Evolutionary conservation across 2,329 filamentous ascomycete species (phyloP).

Genomic region (Colletotrichum simmondsii): DNA sequence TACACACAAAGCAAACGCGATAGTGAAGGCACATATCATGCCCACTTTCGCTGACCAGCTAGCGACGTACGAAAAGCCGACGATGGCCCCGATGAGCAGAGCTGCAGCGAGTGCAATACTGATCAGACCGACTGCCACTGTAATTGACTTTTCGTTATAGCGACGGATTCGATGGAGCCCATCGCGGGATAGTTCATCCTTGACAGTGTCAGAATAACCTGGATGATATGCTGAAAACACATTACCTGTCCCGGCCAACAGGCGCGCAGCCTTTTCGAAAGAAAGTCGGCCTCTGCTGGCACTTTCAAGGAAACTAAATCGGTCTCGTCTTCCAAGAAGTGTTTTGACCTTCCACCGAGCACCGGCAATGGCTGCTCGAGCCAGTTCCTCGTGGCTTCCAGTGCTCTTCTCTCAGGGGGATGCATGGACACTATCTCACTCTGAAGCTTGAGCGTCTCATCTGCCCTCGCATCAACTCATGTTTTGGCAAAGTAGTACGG

Average conservation of each 20-base stretch:
- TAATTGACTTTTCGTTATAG: neutral
- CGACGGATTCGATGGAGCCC: neutral
- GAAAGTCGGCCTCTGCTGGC: neutral
- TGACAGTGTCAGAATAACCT: neutral
- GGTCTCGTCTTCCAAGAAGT: neutral
- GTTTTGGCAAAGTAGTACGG: too few species aligned
- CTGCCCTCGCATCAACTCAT: neutral
- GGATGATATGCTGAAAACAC: neutral
- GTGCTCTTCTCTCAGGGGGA: neutral
- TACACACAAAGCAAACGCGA: slow-evolving; percentile 15
- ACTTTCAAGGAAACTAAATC: neutral
- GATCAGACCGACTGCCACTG: neutral
- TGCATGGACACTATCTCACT: neutral
- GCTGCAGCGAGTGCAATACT: neutral
- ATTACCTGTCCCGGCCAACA: neutral
- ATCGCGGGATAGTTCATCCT: neutral
- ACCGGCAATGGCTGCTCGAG: neutral
- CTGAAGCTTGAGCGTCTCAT: neutral
- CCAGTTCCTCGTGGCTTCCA: neutral
- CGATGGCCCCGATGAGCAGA: neutral
- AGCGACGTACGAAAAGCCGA: neutral
- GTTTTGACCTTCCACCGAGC: neutral
- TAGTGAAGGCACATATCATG: slow-evolving; percentile 39
- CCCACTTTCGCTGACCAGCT: slow-evolving; percentile 46
- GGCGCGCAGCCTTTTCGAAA: neutral